phyloP scores from a whole-genome alignment of 1,139 yeast genomes.

The Geotrichum armillariae region DNA sequence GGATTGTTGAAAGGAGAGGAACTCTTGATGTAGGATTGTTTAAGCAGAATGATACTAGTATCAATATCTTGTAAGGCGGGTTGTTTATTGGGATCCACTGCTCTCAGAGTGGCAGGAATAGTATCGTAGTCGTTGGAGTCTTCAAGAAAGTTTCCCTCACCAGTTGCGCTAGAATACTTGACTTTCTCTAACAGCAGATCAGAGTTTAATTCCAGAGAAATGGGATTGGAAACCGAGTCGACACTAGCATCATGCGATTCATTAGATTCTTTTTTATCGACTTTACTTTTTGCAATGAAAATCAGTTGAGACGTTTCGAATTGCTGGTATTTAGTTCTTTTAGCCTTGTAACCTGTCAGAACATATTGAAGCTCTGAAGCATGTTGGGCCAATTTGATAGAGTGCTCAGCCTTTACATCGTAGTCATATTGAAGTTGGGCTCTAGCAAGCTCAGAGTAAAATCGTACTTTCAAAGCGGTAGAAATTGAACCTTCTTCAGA shows the following conservation, averaged over 20 bases:
- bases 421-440: conserved; percentile 56
- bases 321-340: conserved; percentile 80
- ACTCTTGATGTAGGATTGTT: conserved; percentile 63
- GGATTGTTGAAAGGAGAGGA: conserved; percentile 70
- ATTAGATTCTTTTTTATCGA: conserved; percentile 33
- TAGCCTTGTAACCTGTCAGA: conserved; percentile 86
- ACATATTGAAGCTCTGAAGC: conserved; percentile 60
- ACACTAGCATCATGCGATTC: conserved; percentile 27
- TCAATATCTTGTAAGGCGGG: conserved; percentile 74
- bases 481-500: conserved; percentile 39
- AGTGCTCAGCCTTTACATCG: conserved; percentile 60
- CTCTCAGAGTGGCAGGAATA: conserved; percentile 57
- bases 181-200: conserved; percentile 82
- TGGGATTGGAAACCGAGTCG: conserved; percentile 28
- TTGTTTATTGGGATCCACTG: conserved; percentile 78
- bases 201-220: conserved; percentile 61
- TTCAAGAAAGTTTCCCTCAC: conserved; percentile 34
- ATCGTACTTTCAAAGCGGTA: conserved; percentile 36
- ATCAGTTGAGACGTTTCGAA: conserved; percentile 70
- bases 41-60: conserved; percentile 65
- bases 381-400: conserved; percentile 53
- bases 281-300: conserved; percentile 67
- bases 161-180: conserved; percentile 40
- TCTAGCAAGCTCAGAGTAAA: conserved; percentile 62
- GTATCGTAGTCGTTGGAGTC: conserved; percentile 45